Evolutionary conservation across 2,329 filamentous ascomycete genomes (phyloP).

Genomic region (Knufia fluminis): DNA sequence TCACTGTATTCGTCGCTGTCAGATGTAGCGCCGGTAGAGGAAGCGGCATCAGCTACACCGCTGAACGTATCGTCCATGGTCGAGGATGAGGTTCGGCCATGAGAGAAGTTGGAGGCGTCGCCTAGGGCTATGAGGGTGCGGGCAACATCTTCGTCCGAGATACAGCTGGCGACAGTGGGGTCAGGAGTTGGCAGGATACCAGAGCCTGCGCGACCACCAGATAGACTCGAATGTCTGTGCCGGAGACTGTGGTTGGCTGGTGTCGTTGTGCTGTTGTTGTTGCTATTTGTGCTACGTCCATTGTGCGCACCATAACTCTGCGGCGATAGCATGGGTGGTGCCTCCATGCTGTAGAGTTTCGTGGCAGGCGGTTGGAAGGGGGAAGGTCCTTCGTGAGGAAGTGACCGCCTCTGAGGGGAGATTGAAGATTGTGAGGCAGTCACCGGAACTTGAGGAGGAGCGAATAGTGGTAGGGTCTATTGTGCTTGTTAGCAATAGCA

Average conservation of each 20-base stretch:
- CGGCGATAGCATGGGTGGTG: constrained; percentile 70
- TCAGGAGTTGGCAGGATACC: constrained; percentile 84
- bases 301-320: constrained; percentile 56
- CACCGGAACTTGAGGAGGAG: constrained; percentile 85
- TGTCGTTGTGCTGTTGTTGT: constrained; percentile 20
- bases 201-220: constrained; percentile 38
- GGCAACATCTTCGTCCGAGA: constrained; percentile 96
- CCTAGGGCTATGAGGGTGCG: constrained; percentile 94
- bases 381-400: constrained; percentile 58
- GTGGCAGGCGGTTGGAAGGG: constrained; percentile 68
- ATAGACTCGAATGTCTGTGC: constrained; percentile 45
- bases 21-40: constrained; percentile 75
- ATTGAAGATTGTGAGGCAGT: constrained; percentile 96
- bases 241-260: constrained; percentile 56
- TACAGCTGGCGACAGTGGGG: constrained; percentile 91
- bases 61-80: constrained; percentile 91
- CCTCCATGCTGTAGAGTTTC: constrained; percentile 56
- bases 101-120: constrained; percentile 85
- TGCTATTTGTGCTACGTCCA: constrained; percentile 16
- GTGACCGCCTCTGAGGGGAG: constrained; percentile 78
- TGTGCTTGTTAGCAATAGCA: constrained; percentile 21
- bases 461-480: constrained; percentile 91
- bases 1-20: constrained; percentile 59
- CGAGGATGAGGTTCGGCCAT: constrained; percentile 85
- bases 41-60: constrained; percentile 73